Percentiles rank a stretch among this genome's conserved stretches.
phyloP scores from a whole-genome alignment of 495 filamentous ascomycete species.

The Rostrohypoxylon terebratum region DNA sequence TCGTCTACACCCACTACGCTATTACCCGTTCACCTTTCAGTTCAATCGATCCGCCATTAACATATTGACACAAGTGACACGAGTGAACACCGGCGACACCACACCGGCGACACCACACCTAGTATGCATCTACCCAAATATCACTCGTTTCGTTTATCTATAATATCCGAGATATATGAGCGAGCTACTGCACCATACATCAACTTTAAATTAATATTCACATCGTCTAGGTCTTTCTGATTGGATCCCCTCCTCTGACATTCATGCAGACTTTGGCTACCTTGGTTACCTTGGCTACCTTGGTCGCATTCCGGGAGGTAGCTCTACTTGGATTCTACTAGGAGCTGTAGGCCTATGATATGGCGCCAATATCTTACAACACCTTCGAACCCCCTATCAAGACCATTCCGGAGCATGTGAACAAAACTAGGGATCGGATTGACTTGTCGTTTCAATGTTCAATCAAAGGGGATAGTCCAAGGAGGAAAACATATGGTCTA shows the following conservation, averaged over 20 bases:
- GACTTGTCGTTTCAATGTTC: constrained; percentile 10
- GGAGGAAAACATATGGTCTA: constrained; percentile 17
- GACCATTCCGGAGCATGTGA: neutral
- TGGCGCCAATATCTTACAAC: constrained; percentile 27
- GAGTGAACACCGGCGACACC: too few relatives aligned
- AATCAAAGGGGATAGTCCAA: neutral
- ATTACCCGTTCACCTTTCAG: neutral
- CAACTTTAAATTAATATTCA: neutral
- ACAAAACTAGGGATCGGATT: neutral
- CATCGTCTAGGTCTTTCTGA: neutral
- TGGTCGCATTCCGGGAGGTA: constrained; percentile 22
- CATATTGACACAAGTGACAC: neutral
- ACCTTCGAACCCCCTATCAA: constrained; percentile 17
- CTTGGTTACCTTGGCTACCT: constrained; percentile 9
- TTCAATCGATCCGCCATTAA: neutral
- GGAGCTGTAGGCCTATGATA: neutral
- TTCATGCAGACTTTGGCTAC: constrained; percentile 8
- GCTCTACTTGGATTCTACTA: constrained; percentile 4
- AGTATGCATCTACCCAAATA: neutral
- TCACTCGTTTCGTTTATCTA: neutral
- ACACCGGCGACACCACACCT: too few relatives aligned
- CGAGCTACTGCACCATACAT: neutral
- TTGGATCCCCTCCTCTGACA: neutral
- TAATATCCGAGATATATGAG: too few relatives aligned
- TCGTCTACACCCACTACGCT: neutral